Percentiles rank a stretch among this genome's conserved stretches.
These are phyloP conservation scores for Sugiyamaella neomexicana DNA, from an alignment of 1,139 yeast genomes.

Conservation along the genomic window DNA sequence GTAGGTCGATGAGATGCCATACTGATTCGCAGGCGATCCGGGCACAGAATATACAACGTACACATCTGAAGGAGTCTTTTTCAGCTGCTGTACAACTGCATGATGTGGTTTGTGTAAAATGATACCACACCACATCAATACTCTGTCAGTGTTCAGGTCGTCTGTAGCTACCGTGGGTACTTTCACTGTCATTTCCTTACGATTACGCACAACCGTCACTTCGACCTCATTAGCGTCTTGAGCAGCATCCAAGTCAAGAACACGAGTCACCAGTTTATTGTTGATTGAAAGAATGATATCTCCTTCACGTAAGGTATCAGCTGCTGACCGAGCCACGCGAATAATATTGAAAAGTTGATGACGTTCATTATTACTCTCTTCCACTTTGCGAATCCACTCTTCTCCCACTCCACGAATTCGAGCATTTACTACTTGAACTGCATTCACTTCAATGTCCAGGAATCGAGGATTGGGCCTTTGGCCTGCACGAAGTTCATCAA, in stretches of 20 bases:
- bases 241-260: slow-evolving; percentile 65
- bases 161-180: slow-evolving; percentile 65
- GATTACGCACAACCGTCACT: slow-evolving; percentile 67
- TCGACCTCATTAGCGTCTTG: slow-evolving; percentile 46
- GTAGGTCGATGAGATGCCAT: slow-evolving; percentile 75
- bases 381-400: slow-evolving; percentile 73
- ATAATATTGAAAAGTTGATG: slow-evolving; percentile 72
- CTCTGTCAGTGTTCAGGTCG: slow-evolving; percentile 60
- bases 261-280: slow-evolving; percentile 60
- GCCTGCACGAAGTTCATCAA: slow-evolving; percentile 54
- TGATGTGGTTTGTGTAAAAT: slow-evolving; percentile 66
- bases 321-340: slow-evolving; percentile 63
- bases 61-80: slow-evolving; percentile 75
- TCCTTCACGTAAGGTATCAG: slow-evolving; percentile 49
- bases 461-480: slow-evolving; percentile 59
- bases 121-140: slow-evolving; percentile 82
- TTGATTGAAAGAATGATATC: slow-evolving; percentile 76
- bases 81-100: slow-evolving; percentile 74
- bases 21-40: slow-evolving; percentile 86
- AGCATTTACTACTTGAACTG: slow-evolving; percentile 71
- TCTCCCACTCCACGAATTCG: slow-evolving; percentile 84
- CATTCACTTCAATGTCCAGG: slow-evolving; percentile 74
- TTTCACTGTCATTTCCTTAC: slow-evolving; percentile 52
- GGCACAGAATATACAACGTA: slow-evolving; percentile 70
- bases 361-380: slow-evolving; percentile 55